A percentile compares a stretch with the other conserved stretches of the same genome.
Conservation (phyloP, 148 eudicot species). For the Vaccinium corymbosum region DNA sequence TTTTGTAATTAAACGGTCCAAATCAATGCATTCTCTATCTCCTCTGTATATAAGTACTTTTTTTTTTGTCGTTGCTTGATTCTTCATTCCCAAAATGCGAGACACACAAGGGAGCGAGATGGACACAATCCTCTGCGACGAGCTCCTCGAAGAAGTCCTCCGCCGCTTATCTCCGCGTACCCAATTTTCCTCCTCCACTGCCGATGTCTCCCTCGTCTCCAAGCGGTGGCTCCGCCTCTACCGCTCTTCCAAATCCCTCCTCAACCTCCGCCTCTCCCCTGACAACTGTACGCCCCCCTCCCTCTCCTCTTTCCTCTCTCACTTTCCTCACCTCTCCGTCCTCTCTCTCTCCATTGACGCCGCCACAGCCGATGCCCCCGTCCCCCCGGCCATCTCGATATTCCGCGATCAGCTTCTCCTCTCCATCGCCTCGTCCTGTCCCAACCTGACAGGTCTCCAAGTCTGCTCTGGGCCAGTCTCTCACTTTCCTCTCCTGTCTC, state of each 20-base stretch:
- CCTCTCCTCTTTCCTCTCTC: slow-evolving; percentile 1
- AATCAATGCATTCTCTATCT: too few species aligned
- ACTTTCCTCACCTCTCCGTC: background rate
- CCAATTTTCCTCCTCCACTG: slow-evolving; percentile 20
- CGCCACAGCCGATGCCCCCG: slow-evolving; percentile 11
- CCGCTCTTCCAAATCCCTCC: slow-evolving; percentile 46
- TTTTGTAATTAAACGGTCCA: too few species aligned
- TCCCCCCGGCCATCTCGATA: background rate
- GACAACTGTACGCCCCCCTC: slow-evolving; percentile 8
- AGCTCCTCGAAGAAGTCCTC: slow-evolving; percentile 57
- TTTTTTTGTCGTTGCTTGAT: too few species aligned
- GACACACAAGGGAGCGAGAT: slow-evolving; percentile 16
- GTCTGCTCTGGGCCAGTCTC: slow-evolving; percentile 35
- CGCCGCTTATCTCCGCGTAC: slow-evolving; percentile 29
- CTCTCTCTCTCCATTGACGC: background rate
- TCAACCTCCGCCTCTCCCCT: slow-evolving; percentile 29
- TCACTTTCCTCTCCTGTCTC: slow-evolving; percentile 14
- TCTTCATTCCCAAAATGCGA: too few species aligned
- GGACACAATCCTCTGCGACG: slow-evolving; percentile 57
- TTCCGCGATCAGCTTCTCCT: slow-evolving; percentile 12
- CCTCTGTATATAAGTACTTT: too few species aligned
- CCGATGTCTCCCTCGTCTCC: slow-evolving; percentile 50
- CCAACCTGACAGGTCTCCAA: slow-evolving; percentile 20
- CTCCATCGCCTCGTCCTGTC: slow-evolving; percentile 30
- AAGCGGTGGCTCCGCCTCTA: slow-evolving; percentile 62